Conservation (phyloP, 176 grass and related monocot species). For the Lolium rigidum region DNA sequence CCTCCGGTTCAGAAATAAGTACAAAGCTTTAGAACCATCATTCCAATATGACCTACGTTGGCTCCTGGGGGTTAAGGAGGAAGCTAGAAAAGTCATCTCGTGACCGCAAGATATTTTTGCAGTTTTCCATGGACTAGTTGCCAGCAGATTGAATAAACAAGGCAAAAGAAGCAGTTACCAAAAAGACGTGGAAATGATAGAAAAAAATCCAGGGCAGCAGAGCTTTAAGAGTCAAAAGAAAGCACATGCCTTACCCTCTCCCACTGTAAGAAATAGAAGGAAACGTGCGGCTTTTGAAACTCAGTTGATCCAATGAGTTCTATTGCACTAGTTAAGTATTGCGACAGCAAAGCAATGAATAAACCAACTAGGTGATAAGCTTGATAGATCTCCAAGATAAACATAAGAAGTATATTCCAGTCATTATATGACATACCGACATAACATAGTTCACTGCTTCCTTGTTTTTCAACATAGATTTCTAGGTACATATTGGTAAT, state of each 20-base stretch:
- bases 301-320: background rate
- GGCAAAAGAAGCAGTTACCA: no score
- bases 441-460: background rate
- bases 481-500: background rate
- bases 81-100: no score
- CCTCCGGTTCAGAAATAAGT: no score
- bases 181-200: no score
- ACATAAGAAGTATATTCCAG: background rate
- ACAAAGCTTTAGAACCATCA: no score
- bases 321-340: background rate
- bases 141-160: no score
- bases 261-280: background rate
- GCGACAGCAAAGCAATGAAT: background rate
- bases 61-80: no score
- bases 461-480: background rate
- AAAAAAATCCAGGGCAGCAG: no score
- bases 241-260: background rate
- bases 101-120: no score
- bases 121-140: no score
- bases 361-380: background rate
- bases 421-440: background rate
- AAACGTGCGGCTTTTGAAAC: slow-evolving; percentile 18
- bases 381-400: background rate
- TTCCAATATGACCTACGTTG: no score
- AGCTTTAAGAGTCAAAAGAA: no score